A percentile compares a stretch with the other conserved stretches of the same genome.
phyloP scores from a whole-genome alignment of 2,329 filamentous ascomycete species.

The Hypoxylon sp. region DNA sequence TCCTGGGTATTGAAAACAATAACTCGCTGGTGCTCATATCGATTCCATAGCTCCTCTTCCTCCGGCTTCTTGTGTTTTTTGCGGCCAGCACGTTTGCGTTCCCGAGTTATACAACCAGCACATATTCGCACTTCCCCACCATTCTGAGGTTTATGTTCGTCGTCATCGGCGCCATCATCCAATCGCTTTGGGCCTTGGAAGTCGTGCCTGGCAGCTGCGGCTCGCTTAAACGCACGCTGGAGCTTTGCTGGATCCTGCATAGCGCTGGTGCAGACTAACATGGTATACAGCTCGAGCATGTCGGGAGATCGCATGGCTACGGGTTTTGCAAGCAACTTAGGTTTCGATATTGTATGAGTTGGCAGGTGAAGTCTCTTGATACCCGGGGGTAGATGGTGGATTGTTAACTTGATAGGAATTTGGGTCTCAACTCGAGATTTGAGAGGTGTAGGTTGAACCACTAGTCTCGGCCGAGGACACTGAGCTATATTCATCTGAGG shows the following conservation, averaged over 20 bases:
- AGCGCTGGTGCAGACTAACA: conserved; percentile 91
- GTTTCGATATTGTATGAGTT: conserved; percentile 92
- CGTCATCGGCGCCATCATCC: conserved; percentile 67
- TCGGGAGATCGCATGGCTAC: conserved; percentile 76
- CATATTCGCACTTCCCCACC: conserved; percentile 97
- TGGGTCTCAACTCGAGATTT: conserved; percentile 98
- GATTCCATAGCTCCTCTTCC: conserved; percentile 89
- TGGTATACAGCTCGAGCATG: conserved; percentile 83
- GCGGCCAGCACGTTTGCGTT: conserved; percentile 89
- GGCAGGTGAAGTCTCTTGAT: conserved; percentile 89
- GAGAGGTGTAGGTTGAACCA: conserved; percentile 75
- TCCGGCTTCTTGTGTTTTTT: conserved; percentile 96
- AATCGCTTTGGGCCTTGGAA: conserved; percentile 50
- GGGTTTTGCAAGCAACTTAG: conserved; percentile 87
- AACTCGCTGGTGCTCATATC: conserved; percentile 83
- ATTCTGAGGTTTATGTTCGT: conserved; percentile 81
- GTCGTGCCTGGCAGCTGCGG: conserved; percentile 60
- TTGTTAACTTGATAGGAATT: conserved; percentile 86
- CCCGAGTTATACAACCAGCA: conserved; percentile 88
- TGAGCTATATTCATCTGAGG: conserved; percentile 35
- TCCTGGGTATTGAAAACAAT: conserved; percentile 94
- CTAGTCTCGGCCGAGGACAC: conserved; percentile 60
- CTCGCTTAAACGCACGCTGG: conserved; percentile 75
- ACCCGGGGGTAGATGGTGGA: conserved; percentile 81
- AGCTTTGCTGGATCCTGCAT: conserved; percentile 80